Percentiles rank a stretch among this genome's conserved stretches.
phyloP scores from a whole-genome alignment of 345 rosid species.

The Salix arbutifolia region DNA sequence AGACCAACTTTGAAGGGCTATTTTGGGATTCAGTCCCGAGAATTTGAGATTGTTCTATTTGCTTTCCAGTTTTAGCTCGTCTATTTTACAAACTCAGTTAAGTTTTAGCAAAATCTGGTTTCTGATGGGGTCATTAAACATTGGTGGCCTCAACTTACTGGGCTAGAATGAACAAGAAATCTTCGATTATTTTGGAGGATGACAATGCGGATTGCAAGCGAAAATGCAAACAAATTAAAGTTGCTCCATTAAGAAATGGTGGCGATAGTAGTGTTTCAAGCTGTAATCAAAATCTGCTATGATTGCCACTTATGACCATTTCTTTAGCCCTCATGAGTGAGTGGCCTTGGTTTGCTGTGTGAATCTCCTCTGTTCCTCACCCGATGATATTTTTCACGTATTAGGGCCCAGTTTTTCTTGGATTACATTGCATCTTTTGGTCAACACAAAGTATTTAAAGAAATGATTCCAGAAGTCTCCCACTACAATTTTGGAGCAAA shows the following conservation, averaged over 20 bases:
- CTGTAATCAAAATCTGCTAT: constrained; percentile 7
- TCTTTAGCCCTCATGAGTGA: constrained; percentile 4
- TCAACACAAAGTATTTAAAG: background rate
- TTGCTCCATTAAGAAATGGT: constrained; percentile 18
- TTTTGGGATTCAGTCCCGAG: background rate
- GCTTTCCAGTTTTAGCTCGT: too few species aligned
- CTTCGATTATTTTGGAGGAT: background rate
- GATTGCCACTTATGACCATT: constrained; percentile 23
- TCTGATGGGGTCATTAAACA: background rate
- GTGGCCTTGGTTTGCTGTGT: constrained; percentile 9
- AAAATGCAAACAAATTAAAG: background rate
- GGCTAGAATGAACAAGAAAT: background rate
- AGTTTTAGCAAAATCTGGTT: background rate
- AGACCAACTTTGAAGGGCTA: background rate
- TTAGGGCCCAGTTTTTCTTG: background rate
- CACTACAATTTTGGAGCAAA: background rate
- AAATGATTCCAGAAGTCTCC: constrained; percentile 15
- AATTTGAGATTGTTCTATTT: background rate
- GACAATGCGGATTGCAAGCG: background rate
- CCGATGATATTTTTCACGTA: constrained; percentile 5
- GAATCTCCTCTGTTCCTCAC: constrained; percentile 7
- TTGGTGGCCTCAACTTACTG: background rate
- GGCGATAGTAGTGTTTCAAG: constrained; percentile 4
- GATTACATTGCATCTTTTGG: constrained; percentile 8
- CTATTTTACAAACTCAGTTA: background rate